A percentile compares a stretch with the other conserved stretches of the same genome.
Evolutionary conservation across 371 early-diverging fungal species (phyloP).

Genomic region (Phascolomyces articulosus): DNA sequence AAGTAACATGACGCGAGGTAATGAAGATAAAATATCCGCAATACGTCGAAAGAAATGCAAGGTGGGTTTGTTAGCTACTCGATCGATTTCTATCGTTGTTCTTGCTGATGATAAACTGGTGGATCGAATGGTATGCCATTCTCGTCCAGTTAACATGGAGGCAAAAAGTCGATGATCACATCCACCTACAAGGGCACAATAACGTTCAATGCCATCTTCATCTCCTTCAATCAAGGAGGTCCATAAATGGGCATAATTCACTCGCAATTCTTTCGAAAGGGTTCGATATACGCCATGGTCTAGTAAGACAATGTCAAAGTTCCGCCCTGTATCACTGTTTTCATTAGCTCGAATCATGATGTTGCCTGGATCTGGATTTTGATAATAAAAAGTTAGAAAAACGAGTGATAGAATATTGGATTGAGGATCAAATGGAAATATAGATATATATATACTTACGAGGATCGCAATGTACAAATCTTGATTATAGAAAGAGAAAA

Average conservation of each 20-base stretch:
- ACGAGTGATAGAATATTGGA: neutral
- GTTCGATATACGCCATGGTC: constrained; percentile 95
- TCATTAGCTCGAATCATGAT: constrained; percentile 66
- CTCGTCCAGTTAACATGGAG: constrained; percentile 84
- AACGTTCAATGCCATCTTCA: constrained; percentile 65
- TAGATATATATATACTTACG: constrained; percentile 48
- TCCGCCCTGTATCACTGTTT: constrained; percentile 50
- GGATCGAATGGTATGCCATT: constrained; percentile 71
- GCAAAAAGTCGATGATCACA: constrained; percentile 87
- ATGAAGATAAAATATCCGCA: constrained; percentile 75
- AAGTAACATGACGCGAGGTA: constrained; percentile 83
- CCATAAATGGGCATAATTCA: constrained; percentile 91
- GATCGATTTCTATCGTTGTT: constrained; percentile 48
- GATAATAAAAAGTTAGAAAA: neutral
- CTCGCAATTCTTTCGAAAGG: constrained; percentile 68
- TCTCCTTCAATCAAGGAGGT: constrained; percentile 79
- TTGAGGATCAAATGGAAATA: neutral
- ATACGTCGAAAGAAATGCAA: constrained; percentile 74
- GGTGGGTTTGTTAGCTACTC: constrained; percentile 34
- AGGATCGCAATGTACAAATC: constrained; percentile 82
- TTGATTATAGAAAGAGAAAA: constrained; percentile 11
- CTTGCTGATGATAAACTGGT: constrained; percentile 39
- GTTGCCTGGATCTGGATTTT: constrained; percentile 75
- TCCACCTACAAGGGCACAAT: constrained; percentile 63
- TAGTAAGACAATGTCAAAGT: constrained; percentile 88